These are phyloP conservation scores for Aureobasidium musti DNA, from an alignment of 2,329 filamentous ascomycete species.

Conservation along the genomic window DNA sequence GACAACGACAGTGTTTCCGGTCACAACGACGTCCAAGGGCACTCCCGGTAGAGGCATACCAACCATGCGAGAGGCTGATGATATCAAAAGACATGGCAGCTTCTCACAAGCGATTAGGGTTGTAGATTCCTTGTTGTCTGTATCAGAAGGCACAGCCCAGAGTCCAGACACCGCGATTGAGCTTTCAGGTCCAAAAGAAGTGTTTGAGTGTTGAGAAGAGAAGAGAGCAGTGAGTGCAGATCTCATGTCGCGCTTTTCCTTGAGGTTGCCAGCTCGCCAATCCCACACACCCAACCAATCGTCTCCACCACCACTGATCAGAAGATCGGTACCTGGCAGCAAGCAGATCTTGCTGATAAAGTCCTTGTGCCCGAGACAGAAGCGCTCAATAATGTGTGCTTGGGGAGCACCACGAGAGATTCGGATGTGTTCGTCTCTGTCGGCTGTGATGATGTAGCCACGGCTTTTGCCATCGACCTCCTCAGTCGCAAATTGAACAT, in stretches of 20 bases:
- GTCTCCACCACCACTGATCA: constrained; percentile 88
- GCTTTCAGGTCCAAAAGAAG: constrained; percentile 31
- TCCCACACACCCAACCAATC: constrained; percentile 77
- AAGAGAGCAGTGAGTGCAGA: constrained; percentile 32
- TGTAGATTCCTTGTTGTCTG: constrained; percentile 18
- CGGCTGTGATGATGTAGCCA: constrained; percentile 65
- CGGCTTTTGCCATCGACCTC: constrained; percentile 50
- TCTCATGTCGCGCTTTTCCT: constrained; percentile 57
- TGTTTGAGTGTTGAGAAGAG: background rate
- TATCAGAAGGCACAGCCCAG: constrained; percentile 43
- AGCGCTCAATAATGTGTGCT: constrained; percentile 82
- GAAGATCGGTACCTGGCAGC: constrained; percentile 58
- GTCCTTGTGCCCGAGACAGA: constrained; percentile 82
- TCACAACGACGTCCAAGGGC: constrained; percentile 61
- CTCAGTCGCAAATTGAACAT: constrained; percentile 61
- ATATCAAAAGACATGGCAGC: constrained; percentile 62
- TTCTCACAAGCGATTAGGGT: constrained; percentile 50
- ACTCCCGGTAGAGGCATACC: constrained; percentile 44
- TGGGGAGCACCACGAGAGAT: constrained; percentile 80
- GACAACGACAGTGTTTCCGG: constrained; percentile 33
- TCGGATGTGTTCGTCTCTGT: constrained; percentile 82
- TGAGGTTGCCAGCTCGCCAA: constrained; percentile 63
- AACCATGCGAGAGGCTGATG: constrained; percentile 38
- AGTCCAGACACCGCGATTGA: constrained; percentile 55
- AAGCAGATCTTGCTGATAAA: constrained; percentile 80